Evolutionary conservation across 116 monocot genomes (phyloP), one percentile per base, ranked within the genome.

Genomic region (Papilionanthe hybrid): DNA sequence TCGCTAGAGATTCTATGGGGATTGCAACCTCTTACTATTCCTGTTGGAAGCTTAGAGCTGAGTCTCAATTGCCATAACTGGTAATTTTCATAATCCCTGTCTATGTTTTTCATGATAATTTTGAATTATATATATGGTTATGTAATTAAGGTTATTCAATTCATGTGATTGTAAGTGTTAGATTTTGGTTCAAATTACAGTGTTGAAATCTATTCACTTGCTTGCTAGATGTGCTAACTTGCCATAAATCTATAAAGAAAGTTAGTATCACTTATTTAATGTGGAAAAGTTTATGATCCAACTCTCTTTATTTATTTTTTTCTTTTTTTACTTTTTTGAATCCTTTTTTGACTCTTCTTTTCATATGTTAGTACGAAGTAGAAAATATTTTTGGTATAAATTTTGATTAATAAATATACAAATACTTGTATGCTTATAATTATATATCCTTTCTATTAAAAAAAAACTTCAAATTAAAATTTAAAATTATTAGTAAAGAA

Each of bases 1-100:
- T 91, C 98, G 5, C 69, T 98, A 30, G 94, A 93, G 76, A 17
- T 86, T 78, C 76, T 90, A 41, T 98, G 91, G 98, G 83, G 85
- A 32, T 92, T 98, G 66, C 90, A 91, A 6, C 90, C 92, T 44
- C 78, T 93, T 27, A 82, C 88, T 73, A 77, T 93, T 77, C 94
- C 98, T 30, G 42, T 83, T 30, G 91, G 85, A 60, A 88, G 85
- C 85, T 86, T 96, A 80, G 87, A 77, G 15, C 74, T 96, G 44
- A 91, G 84, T 78, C 93, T 96, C 72, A 92, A 50, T 58, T 85
- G 60, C 74, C 82, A 86, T 53, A 18, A 84, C 42, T 15, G 75
- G 75, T 75, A 75, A 75, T 48, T 18, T 49, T 44, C 9, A 1
- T 27, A 25, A 23, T 27, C 7, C 15, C 32, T 69, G 37, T 69